phyloP scores from a whole-genome alignment of 2,329 filamentous ascomycete species.

The Biscogniauxia sp. region DNA sequence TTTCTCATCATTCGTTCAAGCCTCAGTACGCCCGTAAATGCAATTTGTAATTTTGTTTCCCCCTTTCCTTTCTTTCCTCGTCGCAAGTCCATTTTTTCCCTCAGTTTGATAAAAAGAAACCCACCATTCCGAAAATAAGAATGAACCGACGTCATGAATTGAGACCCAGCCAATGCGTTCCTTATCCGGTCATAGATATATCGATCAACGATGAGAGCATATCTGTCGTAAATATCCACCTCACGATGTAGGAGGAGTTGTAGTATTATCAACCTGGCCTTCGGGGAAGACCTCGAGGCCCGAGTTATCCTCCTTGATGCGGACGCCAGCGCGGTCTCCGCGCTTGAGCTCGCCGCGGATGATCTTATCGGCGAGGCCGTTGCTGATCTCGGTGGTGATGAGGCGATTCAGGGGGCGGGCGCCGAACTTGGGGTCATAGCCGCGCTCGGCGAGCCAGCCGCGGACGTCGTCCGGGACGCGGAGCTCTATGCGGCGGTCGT shows the following conservation, averaged over 20 bases:
- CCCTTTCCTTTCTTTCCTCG: neutral
- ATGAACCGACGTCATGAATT: no score
- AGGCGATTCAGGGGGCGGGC: constrained; percentile 87
- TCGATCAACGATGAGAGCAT: no score
- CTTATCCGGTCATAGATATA: no score
- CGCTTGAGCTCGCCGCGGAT: constrained; percentile 79
- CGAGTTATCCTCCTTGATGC: constrained; percentile 60
- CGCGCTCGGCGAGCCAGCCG: constrained; percentile 82
- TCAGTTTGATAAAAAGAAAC: neutral
- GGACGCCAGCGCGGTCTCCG: constrained; percentile 71
- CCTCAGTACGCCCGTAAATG: neutral
- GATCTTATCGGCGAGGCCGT: constrained; percentile 85
- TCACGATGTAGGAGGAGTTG: constrained; percentile 4
- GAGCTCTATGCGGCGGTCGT: constrained; percentile 80
- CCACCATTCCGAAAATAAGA: neutral
- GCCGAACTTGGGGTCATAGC: constrained; percentile 89
- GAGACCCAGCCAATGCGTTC: no score
- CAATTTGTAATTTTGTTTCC: neutral
- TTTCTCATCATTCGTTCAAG: neutral
- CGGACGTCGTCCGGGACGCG: constrained; percentile 69
- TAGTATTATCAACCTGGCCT: neutral
- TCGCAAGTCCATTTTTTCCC: no score
- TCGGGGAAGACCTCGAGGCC: constrained; percentile 50
- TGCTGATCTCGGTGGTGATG: constrained; percentile 86
- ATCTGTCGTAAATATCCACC: no score